Base-by-base conservation (phyloP, 2,329 filamentous ascomycete genomes). In the Aureobasidium mangrovei region DNA sequence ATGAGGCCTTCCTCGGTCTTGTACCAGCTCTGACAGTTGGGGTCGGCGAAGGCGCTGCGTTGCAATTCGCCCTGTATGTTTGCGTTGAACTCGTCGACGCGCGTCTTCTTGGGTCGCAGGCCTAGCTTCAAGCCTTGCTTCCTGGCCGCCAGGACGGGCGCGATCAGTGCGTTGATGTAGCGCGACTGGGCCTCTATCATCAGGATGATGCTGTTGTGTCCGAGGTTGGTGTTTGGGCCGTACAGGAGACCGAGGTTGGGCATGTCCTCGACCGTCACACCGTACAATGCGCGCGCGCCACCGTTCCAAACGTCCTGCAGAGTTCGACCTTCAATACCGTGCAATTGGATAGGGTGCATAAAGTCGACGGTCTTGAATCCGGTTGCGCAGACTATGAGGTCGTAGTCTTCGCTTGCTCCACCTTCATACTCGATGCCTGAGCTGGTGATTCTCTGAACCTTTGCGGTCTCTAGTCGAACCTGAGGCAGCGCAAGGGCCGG, bases 351-450 rank as follows among this genome's bases (percentile, higher is more conserved):
- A 0, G 79, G 78, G 59, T 77, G 72, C 70, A 83, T 73, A 65
- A 83, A 83, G 43, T 82, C 75, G 0, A 77, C 73, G 0, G 80
- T 77, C 27, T 74, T 70, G 69, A 83, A 83, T 0, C 80, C 80
- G 0, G 80, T 83, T 0, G 80, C 80, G 6, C 78, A 71, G 27
- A 83, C 68, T 10, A 83, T 71, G 18, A 82, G 64, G 60, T 83
- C 80, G 60, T 77, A 77, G 24, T 76, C 38, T 32, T 61, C 40
- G 31, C 58, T 57, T 12, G 59, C 48, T n/a, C 70, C 69, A 2
- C 61, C 63, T 2, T 67, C 72, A 18, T 78, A 70, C 27, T 73
- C 67, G 47, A 83, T 73, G 0, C 77, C 75, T 0, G 64, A 71
- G 4, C 66, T 66, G 0, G 73, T 74, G 46, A 81, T 73, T 4